A percentile compares a stretch with the other conserved stretches of the same genome.
phyloP scores from a whole-genome alignment of 495 filamentous ascomycete species.

The Margaritispora aquatica region DNA sequence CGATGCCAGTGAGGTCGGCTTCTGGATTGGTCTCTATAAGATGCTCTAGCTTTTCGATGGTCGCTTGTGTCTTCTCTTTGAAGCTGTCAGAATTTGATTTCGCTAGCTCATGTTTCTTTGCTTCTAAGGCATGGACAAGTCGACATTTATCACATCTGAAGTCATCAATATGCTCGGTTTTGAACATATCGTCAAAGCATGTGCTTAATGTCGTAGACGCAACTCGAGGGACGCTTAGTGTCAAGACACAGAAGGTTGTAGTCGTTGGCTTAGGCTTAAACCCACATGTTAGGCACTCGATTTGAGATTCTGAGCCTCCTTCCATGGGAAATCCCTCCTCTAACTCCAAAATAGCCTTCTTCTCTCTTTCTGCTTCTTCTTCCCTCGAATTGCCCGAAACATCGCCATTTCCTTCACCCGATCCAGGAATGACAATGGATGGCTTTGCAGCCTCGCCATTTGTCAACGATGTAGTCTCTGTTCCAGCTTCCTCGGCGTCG shows the following conservation, averaged over 20 bases:
- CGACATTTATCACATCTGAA: conserved; percentile 92
- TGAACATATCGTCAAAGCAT: conserved; percentile 91
- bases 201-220: conserved; percentile 40
- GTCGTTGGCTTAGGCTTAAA: conserved; percentile 80
- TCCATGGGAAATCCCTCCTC: conserved; percentile 83
- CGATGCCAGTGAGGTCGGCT: conserved; percentile 52
- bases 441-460: not conserved
- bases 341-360: conserved; percentile 26
- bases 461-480: not conserved
- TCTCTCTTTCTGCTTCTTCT: conserved; percentile 18
- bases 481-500: not conserved
- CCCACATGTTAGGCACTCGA: conserved; percentile 82
- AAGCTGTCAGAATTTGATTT: conserved; percentile 36
- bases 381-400: not conserved
- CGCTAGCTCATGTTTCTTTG: conserved; percentile 32
- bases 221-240: conserved; percentile 80
- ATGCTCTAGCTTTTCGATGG: conserved; percentile 47
- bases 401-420: not conserved
- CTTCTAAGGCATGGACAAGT: conserved; percentile 66
- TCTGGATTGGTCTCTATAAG: conserved; percentile 77
- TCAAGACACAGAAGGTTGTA: conserved; percentile 86
- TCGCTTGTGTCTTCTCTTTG: conserved; percentile 43
- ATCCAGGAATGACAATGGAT: not conserved
- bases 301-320: conserved; percentile 81
- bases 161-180: conserved; percentile 93